phyloP scores from a whole-genome alignment of 2,329 filamentous ascomycete species.

The Emydomyces testavorans region DNA sequence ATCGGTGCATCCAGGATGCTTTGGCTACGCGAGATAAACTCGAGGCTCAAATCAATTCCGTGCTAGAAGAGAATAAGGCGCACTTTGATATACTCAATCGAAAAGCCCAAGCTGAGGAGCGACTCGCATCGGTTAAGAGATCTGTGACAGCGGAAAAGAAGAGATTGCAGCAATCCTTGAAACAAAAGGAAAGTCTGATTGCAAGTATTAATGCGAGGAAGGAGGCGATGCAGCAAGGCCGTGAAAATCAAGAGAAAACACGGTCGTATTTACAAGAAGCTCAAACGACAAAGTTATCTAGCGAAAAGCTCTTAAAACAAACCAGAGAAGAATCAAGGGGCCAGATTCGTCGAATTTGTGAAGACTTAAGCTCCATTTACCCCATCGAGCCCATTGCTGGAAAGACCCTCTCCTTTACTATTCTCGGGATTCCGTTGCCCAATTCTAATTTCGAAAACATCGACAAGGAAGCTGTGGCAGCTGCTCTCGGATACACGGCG shows the following conservation, averaged over 20 bases:
- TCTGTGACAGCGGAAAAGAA: constrained; percentile 54
- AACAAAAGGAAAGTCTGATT: constrained; percentile 55
- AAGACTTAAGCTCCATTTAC: constrained; percentile 69
- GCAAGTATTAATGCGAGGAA: constrained; percentile 54
- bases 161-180: constrained; percentile 50
- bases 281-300: constrained; percentile 47
- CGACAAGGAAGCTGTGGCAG: constrained; percentile 62
- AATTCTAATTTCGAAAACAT: constrained; percentile 66
- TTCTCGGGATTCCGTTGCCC: constrained; percentile 64
- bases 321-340: constrained; percentile 58
- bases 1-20: constrained; percentile 84
- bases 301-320: constrained; percentile 44
- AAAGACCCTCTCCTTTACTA: constrained; percentile 66
- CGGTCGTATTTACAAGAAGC: constrained; percentile 52
- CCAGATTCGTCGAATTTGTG: constrained; percentile 79
- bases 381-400: constrained; percentile 58
- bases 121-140: constrained; percentile 33
- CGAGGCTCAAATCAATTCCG: constrained; percentile 60
- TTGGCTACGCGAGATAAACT: constrained; percentile 63
- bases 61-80: constrained; percentile 31
- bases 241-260: constrained; percentile 47
- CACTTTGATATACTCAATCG: constrained; percentile 24
- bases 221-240: constrained; percentile 55
- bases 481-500: constrained; percentile 69
- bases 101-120: constrained; percentile 32